These are phyloP conservation scores for Didymella exigua DNA, from an alignment of 2,329 filamentous ascomycete genomes.

Conservation along the genomic window DNA sequence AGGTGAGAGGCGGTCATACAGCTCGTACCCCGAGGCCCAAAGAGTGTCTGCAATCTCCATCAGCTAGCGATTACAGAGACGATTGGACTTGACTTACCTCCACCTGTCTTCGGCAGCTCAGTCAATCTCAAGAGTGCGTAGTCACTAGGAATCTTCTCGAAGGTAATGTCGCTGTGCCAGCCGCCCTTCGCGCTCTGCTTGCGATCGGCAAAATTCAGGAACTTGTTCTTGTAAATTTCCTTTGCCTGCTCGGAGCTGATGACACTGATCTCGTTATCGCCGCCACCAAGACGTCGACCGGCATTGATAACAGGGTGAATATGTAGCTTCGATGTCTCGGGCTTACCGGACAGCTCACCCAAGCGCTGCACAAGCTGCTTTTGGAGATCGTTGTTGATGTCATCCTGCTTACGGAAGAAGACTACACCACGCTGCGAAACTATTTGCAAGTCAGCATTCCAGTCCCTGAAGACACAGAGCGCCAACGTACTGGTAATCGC, in stretches of 20 bases:
- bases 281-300: constrained; percentile 37
- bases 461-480: not conserved
- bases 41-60: constrained; percentile 34
- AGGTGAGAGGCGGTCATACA: constrained; percentile 57
- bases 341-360: constrained; percentile 64
- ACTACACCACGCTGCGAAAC: constrained; percentile 61
- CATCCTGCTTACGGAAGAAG: constrained; percentile 61
- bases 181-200: constrained; percentile 56
- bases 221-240: constrained; percentile 39
- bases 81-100: constrained; percentile 3
- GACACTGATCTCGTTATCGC: constrained; percentile 48
- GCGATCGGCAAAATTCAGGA: constrained; percentile 22
- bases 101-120: constrained; percentile 42
- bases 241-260: constrained; percentile 47
- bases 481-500: constrained; percentile 51
- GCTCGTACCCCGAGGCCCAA: constrained; percentile 48
- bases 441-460: not conserved
- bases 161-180: constrained; percentile 60
- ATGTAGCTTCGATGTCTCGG: constrained; percentile 61
- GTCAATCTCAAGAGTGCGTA: constrained; percentile 46
- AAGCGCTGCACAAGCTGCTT: constrained; percentile 61
- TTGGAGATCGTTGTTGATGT: constrained; percentile 58
- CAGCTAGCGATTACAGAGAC: not conserved
- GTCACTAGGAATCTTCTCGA: constrained; percentile 48
- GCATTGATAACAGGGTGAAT: constrained; percentile 63